phyloP scores from a whole-genome alignment of 192 early-diverging fungal genomes.

The Dimargaris cristalligena region DNA sequence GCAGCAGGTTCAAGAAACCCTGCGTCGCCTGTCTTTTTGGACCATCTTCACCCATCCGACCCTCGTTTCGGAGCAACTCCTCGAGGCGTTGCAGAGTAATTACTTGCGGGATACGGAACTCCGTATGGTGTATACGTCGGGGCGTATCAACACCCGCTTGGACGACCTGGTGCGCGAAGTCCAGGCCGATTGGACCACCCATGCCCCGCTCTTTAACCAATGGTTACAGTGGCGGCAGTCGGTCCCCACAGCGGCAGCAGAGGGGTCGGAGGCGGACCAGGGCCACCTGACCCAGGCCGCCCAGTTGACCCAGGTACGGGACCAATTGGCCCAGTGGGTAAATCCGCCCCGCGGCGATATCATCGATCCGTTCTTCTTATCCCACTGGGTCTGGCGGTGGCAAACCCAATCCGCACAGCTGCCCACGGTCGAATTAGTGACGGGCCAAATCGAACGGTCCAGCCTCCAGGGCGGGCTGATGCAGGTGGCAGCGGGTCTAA shows the following conservation, averaged over 20 bases:
- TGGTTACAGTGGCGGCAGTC: background rate
- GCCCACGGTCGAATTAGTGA: background rate
- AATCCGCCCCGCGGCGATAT: too few relatives aligned
- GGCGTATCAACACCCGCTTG: background rate
- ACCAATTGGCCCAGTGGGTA: too few relatives aligned
- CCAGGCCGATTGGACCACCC: background rate
- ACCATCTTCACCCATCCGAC: background rate
- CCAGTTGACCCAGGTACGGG: too few relatives aligned
- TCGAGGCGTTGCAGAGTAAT: slow-evolving; percentile 1
- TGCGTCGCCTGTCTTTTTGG: background rate
- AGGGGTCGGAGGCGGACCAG: background rate
- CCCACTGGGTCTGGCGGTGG: background rate
- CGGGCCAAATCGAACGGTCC: background rate
- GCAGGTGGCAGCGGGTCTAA: background rate
- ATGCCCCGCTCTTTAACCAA: background rate
- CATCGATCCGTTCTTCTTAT: background rate
- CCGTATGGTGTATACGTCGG: slow-evolving; percentile 1
- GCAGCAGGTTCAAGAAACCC: background rate
- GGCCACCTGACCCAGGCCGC: background rate
- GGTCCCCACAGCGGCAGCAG: background rate
- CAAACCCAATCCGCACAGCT: slow-evolving; percentile 1
- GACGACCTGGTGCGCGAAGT: slow-evolving; percentile 1
- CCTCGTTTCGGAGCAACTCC: background rate
- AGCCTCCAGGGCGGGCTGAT: background rate
- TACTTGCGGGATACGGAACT: slow-evolving; percentile 2